A percentile compares a stretch with the other conserved stretches of the same genome.
Conservation (phyloP, 2,329 filamentous ascomycete species). For the Fusarium globosum region DNA sequence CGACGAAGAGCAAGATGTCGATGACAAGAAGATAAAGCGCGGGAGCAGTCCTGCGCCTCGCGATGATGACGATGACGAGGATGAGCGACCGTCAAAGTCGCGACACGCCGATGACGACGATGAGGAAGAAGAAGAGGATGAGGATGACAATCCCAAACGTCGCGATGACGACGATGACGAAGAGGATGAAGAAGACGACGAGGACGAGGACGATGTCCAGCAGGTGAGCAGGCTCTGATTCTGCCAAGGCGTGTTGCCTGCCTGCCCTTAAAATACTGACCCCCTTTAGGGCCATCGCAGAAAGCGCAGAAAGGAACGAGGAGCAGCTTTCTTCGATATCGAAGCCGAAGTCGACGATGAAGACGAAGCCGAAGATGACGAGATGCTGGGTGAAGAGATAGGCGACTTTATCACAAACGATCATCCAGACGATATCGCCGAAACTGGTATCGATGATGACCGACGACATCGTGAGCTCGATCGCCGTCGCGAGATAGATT, state of each 20-base stretch:
- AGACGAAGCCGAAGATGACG: conserved; percentile 87
- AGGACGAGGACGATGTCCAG: conserved; percentile 76
- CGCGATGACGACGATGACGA: conserved; percentile 60
- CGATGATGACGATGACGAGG: conserved; percentile 54
- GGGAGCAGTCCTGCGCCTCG: conserved; percentile 52
- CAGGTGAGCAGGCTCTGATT: conserved; percentile 56
- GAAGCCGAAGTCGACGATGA: conserved; percentile 98
- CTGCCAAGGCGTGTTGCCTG: conserved; percentile 4
- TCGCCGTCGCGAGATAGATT: conserved; percentile 86
- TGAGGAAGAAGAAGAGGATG: conserved; percentile 49
- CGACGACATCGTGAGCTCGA: conserved; percentile 94
- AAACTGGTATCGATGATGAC: conserved; percentile 86
- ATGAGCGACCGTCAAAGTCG: conserved; percentile 45
- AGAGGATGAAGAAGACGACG: conserved; percentile 70
- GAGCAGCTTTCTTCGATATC: conserved; percentile 93
- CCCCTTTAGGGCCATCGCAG: conserved; percentile 70
- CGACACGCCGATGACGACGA: conserved; percentile 57
- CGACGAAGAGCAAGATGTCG: conserved; percentile 64
- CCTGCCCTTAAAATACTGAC: conserved; percentile 31
- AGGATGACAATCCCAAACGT: conserved; percentile 50
- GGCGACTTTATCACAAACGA: conserved; percentile 90
- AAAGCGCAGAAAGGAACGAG: conserved; percentile 81
- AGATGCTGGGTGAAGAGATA: conserved; percentile 85
- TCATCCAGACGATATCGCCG: conserved; percentile 89
- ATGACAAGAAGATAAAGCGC: conserved; percentile 54